Conservation (phyloP, 441 rosid genomes). For the Erodium trifolium region DNA sequence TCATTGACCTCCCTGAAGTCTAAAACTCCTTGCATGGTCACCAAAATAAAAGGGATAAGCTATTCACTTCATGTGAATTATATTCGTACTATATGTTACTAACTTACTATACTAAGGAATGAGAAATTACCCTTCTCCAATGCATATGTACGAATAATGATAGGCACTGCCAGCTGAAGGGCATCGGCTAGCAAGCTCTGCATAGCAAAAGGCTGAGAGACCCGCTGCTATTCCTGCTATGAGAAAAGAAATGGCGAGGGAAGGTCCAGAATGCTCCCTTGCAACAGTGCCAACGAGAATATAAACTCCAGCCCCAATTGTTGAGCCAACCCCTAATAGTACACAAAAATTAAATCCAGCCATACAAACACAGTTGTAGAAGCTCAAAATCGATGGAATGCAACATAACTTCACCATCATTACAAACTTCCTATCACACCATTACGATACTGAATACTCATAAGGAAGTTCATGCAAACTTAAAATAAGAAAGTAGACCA, state of each 20-base stretch:
- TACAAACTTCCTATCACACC: not conserved
- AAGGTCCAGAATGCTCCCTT: slow-evolving; percentile 95
- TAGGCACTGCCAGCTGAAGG: slow-evolving; percentile 34
- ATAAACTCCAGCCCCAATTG: slow-evolving; percentile 98
- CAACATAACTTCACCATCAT: not conserved
- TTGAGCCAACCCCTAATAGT: slow-evolving; percentile 78
- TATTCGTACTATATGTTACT: too few species aligned
- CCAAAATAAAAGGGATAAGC: not conserved
- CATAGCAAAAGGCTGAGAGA: slow-evolving; percentile 93
- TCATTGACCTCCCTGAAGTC: not conserved
- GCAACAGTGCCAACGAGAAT: slow-evolving; percentile 98
- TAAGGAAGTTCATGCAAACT: not conserved
- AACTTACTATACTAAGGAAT: not conserved
- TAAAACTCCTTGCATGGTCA: not conserved
- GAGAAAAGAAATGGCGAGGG: slow-evolving; percentile 74
- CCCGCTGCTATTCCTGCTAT: slow-evolving; percentile 94
- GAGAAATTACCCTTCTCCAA: slow-evolving; percentile 75
- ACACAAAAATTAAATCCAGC: not conserved
- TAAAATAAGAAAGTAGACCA: not conserved
- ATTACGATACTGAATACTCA: not conserved
- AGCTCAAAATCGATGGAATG: not conserved
- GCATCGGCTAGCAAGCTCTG: slow-evolving; percentile 91
- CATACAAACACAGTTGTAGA: not conserved
- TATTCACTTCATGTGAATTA: too few species aligned
- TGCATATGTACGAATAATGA: slow-evolving; percentile 90